Percentiles rank a stretch among this genome's conserved stretches.
Conservation (phyloP, 148 eudicot genomes). For the Nyssa sinensis region DNA sequence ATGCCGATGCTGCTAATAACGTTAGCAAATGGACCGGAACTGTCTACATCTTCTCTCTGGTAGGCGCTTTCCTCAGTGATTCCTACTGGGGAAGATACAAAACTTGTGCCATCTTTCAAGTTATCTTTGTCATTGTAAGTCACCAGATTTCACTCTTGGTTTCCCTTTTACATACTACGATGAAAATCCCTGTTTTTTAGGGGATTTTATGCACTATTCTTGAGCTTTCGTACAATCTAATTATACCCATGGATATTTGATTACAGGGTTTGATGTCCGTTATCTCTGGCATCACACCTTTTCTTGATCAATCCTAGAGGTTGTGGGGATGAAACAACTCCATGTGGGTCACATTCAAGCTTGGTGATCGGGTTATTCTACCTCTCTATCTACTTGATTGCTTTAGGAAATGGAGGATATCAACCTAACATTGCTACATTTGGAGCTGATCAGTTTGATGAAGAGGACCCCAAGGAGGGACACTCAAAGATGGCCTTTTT, state of each 20-base stretch:
- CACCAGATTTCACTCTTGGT: not conserved
- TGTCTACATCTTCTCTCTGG: slow-evolving; percentile 48
- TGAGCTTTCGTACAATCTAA: too few relatives aligned
- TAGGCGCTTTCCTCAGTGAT: slow-evolving; percentile 55
- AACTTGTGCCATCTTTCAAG: slow-evolving; percentile 54
- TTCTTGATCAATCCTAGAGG: slow-evolving; percentile 45
- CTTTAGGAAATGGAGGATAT: slow-evolving; percentile 53
- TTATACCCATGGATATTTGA: not conserved
- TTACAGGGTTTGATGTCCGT: slow-evolving; percentile 42
- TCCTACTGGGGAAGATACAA: slow-evolving; percentile 56
- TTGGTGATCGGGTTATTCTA: slow-evolving; percentile 39
- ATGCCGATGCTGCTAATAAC: slow-evolving; percentile 59
- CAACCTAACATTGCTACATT: too few relatives aligned
- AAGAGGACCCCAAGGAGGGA: too few relatives aligned
- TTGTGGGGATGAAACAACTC: slow-evolving; percentile 37
- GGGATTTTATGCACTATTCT: too few relatives aligned
- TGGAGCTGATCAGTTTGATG: too few relatives aligned
- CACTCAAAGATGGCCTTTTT: too few relatives aligned
- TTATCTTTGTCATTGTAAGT: slow-evolving; percentile 48
- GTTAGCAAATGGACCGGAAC: too few relatives aligned
- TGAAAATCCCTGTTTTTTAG: too few relatives aligned
- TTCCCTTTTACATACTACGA: too few relatives aligned
- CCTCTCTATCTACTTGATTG: slow-evolving; percentile 46
- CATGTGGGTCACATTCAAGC: slow-evolving; percentile 46
- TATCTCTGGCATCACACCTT: slow-evolving; percentile 42